Evolutionary conservation across 2,329 filamentous ascomycete genomes (phyloP), one percentile per base, ranked within the genome.

Genomic region (Botrytis byssoidea): DNA sequence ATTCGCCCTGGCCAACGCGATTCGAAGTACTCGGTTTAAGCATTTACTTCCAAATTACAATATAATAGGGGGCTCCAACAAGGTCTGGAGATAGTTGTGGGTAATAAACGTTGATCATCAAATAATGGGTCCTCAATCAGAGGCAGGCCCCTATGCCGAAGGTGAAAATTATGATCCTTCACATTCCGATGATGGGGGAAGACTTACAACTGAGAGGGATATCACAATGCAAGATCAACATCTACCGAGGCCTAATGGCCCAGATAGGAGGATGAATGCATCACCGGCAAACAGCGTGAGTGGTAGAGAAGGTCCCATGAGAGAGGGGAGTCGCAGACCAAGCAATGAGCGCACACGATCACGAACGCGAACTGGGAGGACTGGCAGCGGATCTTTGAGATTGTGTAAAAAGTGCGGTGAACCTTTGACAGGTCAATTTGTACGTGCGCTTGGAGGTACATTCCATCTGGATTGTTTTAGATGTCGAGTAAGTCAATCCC

Each of bases 381-480:
- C 86, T 71, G 84, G 85, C 64, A 91, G 89, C 80, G 88, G 89
- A 57, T 87, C 88, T 77, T 81, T 88, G 74, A 88, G 92, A 77
- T 85, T 88, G 57, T 95, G 93, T 84, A 95, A 94, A 80, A 98
- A 97, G 83, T 99, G 96, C 81, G 90, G 91, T 76, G 92, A 95
- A 82, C 87, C 91, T 72, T 86, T 99, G 82, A 97, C 94, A 1
- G 96, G 96, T 61, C 96, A 99, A 83, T 99, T 98, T 82, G 96
- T 99, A 77, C 90, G 96, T 79, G 96, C 96, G 64, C 85, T 99
- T 72, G 94, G 95, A 72, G 95, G 94, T 74, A 98, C 95, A 71
- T 99, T 94, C 82, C 96, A 99, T 85, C 85, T 99, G 77, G 95
- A 99, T 83, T 99, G 96, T 86, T 99, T 99, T 84, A 97, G 94